These are phyloP conservation scores for Trametes meyenii DNA, from an alignment of 768 basidiomycete genomes.

Conservation along the genomic window DNA sequence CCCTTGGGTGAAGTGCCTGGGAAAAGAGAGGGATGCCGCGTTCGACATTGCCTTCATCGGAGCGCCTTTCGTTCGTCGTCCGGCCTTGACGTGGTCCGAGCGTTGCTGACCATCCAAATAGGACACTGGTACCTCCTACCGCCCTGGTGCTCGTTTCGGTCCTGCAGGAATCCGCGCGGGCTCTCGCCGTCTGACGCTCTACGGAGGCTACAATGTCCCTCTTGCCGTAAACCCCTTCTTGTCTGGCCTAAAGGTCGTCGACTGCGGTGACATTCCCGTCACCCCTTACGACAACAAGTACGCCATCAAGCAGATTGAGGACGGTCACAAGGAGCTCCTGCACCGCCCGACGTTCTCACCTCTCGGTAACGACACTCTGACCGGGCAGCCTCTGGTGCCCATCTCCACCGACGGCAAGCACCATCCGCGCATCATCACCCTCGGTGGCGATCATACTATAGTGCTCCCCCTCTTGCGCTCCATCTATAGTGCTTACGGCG, in stretches of 20 bases:
- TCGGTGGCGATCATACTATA: constrained; percentile 90
- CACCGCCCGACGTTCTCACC: constrained; percentile 64
- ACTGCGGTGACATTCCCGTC: constrained; percentile 79
- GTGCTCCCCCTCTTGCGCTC: constrained; percentile 69
- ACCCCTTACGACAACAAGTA: constrained; percentile 76
- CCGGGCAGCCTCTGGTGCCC: constrained; percentile 58
- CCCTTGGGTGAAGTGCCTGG: constrained; percentile 82
- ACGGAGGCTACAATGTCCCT: constrained; percentile 80
- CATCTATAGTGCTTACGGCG: constrained; percentile 74
- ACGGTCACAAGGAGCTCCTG: constrained; percentile 69
- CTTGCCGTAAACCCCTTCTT: constrained; percentile 73
- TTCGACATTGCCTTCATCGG: constrained; percentile 87
- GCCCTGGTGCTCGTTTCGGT: constrained; percentile 85
- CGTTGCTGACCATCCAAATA: constrained; percentile 27
- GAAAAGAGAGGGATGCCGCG: constrained; percentile 52
- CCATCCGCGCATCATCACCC: constrained; percentile 80
- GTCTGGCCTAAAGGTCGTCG: constrained; percentile 67
- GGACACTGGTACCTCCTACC: constrained; percentile 77
- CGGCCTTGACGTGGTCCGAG: not conserved
- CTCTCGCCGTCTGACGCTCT: constrained; percentile 72
- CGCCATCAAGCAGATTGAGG: constrained; percentile 76
- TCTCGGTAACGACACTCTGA: constrained; percentile 62
- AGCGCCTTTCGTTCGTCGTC: constrained; percentile 64
- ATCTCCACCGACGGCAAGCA: constrained; percentile 69
- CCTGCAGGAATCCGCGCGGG: constrained; percentile 83